Conservation (phyloP, 345 rosid genomes). For the Aquilaria sinensis region DNA sequence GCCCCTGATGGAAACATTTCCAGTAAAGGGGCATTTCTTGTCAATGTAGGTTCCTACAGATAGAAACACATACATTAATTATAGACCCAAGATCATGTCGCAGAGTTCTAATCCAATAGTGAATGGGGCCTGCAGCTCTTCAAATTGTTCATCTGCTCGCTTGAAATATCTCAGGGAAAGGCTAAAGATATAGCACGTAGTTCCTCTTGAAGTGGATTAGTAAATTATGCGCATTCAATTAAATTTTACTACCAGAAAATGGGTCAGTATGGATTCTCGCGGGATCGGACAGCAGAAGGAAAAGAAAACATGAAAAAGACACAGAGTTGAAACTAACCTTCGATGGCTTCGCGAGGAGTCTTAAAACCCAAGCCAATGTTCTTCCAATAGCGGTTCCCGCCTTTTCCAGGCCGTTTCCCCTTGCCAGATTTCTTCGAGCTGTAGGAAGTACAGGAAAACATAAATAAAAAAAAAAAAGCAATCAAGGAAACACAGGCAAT, state of each 20-base stretch:
- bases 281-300: too few species aligned
- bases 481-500: not conserved
- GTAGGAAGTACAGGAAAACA: not conserved
- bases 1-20: constrained; percentile 16
- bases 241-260: not conserved
- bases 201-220: too few species aligned
- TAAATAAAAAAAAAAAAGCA: not conserved
- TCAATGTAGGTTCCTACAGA: constrained; percentile 8
- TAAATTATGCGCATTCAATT: too few species aligned
- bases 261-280: too few species aligned
- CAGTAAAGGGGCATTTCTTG: constrained; percentile 19
- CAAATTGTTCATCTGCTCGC: constrained; percentile 13
- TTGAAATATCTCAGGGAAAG: too few species aligned
- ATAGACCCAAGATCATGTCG: too few species aligned
- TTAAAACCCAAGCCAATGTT: constrained; percentile 60
- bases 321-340: constrained; percentile 27
- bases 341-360: constrained; percentile 64
- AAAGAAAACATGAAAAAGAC: not conserved
- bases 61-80: not conserved
- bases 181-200: too few species aligned
- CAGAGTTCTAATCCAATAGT: too few species aligned
- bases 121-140: constrained; percentile 21
- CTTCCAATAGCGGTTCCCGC: constrained; percentile 60
- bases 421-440: constrained; percentile 58
- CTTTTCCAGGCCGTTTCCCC: constrained; percentile 73